These are phyloP conservation scores for Phytophthora rubi DNA, from an alignment of 352 stramenopile genomes.

Conservation along the genomic window DNA sequence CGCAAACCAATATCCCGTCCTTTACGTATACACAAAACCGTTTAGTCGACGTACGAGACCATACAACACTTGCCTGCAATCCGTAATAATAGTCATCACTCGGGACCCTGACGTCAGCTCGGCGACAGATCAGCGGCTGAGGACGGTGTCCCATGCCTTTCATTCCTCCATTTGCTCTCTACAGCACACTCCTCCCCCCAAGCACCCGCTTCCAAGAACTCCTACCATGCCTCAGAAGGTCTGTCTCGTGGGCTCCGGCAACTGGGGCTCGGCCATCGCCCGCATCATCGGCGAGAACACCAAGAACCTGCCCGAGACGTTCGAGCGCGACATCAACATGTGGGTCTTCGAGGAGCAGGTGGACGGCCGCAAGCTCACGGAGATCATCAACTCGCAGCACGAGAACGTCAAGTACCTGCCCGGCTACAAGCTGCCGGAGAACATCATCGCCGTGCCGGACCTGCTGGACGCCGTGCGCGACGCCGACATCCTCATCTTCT, in stretches of 20 bases:
- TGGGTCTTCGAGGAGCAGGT: slow-evolving; percentile 96
- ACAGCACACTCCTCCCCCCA: slow-evolving; percentile 3
- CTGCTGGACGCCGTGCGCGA: slow-evolving; percentile 88
- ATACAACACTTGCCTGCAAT: slow-evolving; percentile 16
- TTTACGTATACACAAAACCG: slow-evolving; percentile 22
- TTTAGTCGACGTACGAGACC: slow-evolving; percentile 17
- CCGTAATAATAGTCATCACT: slow-evolving; percentile 17
- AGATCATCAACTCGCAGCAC: slow-evolving; percentile 97
- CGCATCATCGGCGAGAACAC: slow-evolving; percentile 88
- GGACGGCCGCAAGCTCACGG: slow-evolving; percentile 90
- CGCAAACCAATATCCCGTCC: slow-evolving; percentile 22
- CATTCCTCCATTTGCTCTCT: slow-evolving; percentile 36
- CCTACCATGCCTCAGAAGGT: slow-evolving; percentile 65
- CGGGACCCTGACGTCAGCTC: slow-evolving; percentile 27
- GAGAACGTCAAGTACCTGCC: slow-evolving; percentile 97
- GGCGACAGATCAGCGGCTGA: slow-evolving; percentile 3
- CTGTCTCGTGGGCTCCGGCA: slow-evolving; percentile 80
- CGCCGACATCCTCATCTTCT: slow-evolving; percentile 96
- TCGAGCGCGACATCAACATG: slow-evolving; percentile 94
- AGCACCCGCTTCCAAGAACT: not conserved
- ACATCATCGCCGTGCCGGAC: slow-evolving; percentile 94
- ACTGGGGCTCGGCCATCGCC: slow-evolving; percentile 85
- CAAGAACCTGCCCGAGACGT: slow-evolving; percentile 56
- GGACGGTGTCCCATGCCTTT: slow-evolving; percentile 10
- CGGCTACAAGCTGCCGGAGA: slow-evolving; percentile 92